Evolutionary conservation across 345 rosid genomes (phyloP), one percentile per base, ranked within the genome.

Genomic region (Hypericum perforatum): DNA sequence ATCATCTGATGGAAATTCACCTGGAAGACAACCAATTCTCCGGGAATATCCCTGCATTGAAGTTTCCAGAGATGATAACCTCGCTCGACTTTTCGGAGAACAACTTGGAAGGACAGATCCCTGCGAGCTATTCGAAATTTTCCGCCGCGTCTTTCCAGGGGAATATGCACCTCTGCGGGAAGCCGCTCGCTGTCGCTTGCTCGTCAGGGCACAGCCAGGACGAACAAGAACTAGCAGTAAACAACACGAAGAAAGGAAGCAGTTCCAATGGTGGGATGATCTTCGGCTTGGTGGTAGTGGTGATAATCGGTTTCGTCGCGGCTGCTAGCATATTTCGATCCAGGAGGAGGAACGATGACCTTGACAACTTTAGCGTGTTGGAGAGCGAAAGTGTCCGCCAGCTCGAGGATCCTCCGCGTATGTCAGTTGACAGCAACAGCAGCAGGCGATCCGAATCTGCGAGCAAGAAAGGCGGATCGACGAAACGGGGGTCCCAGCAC

Each of bases 11-110:
- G 37, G 92, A 82, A 65, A 70, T 87, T 46, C 87, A 91, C 60
- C 67, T 87, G 10, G 87, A 91, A 65, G 53, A 45, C 5, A 87
- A 91, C 60, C 63, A 43, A 2, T 82, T 87, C 61, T 65, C 95
- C 1, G 96, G 98, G 36, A 3, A 38, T 36, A 73, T 91, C 49
- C 96, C 92, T 7, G 49, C 63, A 11, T 32, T 71, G 52, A 65
- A 50, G 43, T 42, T 61, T 0, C 62, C 61, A 22, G 37, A 67
- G 38, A 8, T 10, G 13, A 7, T 79, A 5, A 56, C 45, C 16
- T 61, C 73, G 3, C 9, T 91, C 10, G 74, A 85, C 60, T n/a
- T 87, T 9, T 69, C 92, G 5, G 3, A 51, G 60, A 91, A 91
- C 73, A 36, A 63, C 3, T 75, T 91, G n/a, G 74, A 69, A 69